A percentile compares a stretch with the other conserved stretches of the same genome.
phyloP scores from a whole-genome alignment of 192 early-diverging fungal genomes.

The Phycomyces nitens region DNA sequence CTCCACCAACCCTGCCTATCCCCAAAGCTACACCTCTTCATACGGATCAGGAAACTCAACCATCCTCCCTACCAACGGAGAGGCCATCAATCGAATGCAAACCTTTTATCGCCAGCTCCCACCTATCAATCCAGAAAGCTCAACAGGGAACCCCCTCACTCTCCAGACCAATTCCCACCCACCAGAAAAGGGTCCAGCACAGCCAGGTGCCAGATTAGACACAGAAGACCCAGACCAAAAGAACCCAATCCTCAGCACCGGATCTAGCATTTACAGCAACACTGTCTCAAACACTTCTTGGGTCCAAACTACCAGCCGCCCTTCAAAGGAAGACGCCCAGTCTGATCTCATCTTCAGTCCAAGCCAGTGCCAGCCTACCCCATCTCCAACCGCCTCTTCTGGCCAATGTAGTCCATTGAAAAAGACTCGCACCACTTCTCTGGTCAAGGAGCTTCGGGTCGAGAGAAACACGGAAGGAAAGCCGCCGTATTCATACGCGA shows the following conservation, averaged over 20 bases:
- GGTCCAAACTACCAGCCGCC: background rate
- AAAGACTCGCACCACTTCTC: constrained; percentile 1
- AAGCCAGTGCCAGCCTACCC: background rate
- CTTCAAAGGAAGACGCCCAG: background rate
- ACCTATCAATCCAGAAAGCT: background rate
- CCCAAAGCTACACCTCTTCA: background rate
- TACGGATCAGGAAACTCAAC: background rate
- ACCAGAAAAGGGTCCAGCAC: background rate
- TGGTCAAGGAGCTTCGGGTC: constrained; percentile 20
- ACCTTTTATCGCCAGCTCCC: background rate
- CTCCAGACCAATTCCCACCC: background rate
- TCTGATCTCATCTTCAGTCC: background rate
- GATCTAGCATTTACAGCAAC: background rate
- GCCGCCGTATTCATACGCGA: constrained; percentile 78
- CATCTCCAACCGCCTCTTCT: background rate
- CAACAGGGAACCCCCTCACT: background rate
- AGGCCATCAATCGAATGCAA: background rate
- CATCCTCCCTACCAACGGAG: background rate
- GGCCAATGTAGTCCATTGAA: background rate
- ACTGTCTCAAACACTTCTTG: background rate
- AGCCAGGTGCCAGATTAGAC: background rate
- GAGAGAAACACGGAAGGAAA: constrained; percentile 47
- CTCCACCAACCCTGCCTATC: background rate
- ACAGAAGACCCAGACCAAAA: background rate
- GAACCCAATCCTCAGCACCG: background rate